Evolutionary conservation across 164 flowering plant genomes (phyloP).

Genomic region (Dillenia turbinata): DNA sequence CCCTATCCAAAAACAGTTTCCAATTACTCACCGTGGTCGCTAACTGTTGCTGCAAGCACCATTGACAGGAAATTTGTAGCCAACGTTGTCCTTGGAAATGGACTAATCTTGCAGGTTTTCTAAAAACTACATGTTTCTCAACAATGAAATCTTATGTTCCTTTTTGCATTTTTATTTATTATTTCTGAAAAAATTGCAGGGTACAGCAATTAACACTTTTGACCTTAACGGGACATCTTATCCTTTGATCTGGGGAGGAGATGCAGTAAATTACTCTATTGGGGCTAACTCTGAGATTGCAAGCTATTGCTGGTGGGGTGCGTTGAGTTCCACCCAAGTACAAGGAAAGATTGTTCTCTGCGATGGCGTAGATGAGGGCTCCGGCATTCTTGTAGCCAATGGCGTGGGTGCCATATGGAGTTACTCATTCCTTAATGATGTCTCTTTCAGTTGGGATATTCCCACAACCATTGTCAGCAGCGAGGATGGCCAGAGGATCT

Average conservation of each 20-base stretch:
- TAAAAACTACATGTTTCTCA: neutral
- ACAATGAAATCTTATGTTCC: neutral
- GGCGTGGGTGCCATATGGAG: slow-evolving; percentile 4
- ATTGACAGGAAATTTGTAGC: slow-evolving; percentile 11
- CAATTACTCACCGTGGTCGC: slow-evolving; percentile 7
- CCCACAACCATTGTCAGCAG: neutral
- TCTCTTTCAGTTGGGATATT: neutral
- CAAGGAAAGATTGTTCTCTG: slow-evolving; percentile 9
- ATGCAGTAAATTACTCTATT: slow-evolving; percentile 1
- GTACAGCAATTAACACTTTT: slow-evolving; percentile 4
- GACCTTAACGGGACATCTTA: slow-evolving; percentile 4
- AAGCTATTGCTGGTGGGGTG: neutral
- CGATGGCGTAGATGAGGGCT: neutral
- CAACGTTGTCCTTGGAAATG: slow-evolving; percentile 10
- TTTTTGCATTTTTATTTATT: neutral
- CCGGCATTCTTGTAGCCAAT: neutral
- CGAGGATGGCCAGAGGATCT: neutral
- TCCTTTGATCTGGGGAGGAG: slow-evolving; percentile 8
- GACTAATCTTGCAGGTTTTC: neutral
- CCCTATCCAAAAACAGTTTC: neutral
- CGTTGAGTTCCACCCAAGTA: neutral
- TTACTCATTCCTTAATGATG: neutral
- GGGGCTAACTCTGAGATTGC: neutral
- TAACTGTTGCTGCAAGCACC: slow-evolving; percentile 12
- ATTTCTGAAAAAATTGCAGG: neutral